Base-by-base conservation (phyloP, 495 filamentous ascomycete genomes). In the Recurvomyces mirabilis region DNA sequence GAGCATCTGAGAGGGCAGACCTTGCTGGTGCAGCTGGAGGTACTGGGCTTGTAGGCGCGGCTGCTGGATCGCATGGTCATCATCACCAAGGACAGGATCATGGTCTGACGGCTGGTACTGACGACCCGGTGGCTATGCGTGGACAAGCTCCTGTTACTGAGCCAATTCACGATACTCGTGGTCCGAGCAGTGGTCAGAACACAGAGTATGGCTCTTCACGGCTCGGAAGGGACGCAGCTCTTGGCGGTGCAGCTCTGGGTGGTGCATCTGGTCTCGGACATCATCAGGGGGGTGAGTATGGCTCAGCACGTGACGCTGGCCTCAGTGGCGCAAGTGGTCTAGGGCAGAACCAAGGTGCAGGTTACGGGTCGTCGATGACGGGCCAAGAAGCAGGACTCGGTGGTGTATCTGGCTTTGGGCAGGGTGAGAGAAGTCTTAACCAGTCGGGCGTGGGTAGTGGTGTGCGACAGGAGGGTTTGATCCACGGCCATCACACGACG, bases 401-500 rank as follows among this genome's bases (percentile, higher is more conserved):
- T 18, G 9, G 7, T 15, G 33, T 36, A 6, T 12, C 11, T 18
- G 15, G 9, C 7, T 9, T 10, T 6, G 26, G 26, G 7, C 26
- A 29, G 26, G 26, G 26, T n/a, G 7, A 7, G 7, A n/a, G n/a
- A 7, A 7, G 7, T 29, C 7, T n/a, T 7, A 15, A 17, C 6
- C 9, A 36, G 33, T 18, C 33, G 17, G 33, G 33, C 10, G 7
- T 18, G 6, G 33, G 7, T 6, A 6, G 9, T 36, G 26, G 26
- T 29, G 26, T 7, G n/a, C 26, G n/a, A 7, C 9, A 17, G 22
- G 39, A 32, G 4, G 39, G 39, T 3, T 21, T 42, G 10, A 42
- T 42, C 39, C 39, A 42, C 15, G 39, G 39, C 20, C 39, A 42
- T 21, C 39, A 42, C 39, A 31, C 39, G 4, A 42, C 39, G 3